Conservation (phyloP, 495 filamentous ascomycete species). For the Xylona heveae region DNA sequence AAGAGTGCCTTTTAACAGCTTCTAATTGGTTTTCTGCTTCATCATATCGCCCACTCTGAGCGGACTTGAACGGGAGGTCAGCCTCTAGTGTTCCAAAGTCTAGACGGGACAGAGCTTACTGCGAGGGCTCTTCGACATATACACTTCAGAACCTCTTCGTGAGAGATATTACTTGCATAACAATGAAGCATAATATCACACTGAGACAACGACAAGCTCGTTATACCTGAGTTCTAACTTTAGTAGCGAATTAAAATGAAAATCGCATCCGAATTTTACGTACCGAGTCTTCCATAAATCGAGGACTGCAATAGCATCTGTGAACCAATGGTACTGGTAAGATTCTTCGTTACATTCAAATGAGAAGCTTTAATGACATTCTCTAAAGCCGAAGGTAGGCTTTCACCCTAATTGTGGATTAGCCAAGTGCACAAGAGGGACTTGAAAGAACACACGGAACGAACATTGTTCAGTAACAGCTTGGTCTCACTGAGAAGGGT, state of each 20-base stretch:
- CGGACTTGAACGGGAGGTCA: conserved; percentile 21
- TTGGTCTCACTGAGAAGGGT: conserved; percentile 76
- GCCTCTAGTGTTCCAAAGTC: conserved; percentile 1
- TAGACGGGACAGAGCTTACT: conserved; percentile 15
- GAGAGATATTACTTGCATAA: conserved; percentile 36
- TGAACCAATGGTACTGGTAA: conserved; percentile 47
- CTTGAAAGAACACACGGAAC: conserved; percentile 4
- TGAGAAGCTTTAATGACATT: conserved; percentile 62
- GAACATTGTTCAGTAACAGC: conserved; percentile 40
- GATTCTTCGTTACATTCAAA: conserved; percentile 53
- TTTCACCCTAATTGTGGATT: conserved; percentile 40
- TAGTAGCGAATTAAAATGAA: no score
- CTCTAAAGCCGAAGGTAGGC: conserved; percentile 54
- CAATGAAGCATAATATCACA: conserved; percentile 63
- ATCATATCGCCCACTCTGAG: conserved; percentile 47
- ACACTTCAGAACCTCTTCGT: conserved; percentile 59
- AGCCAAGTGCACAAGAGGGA: not conserved
- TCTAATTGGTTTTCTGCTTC: conserved; percentile 47
- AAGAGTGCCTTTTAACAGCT: conserved; percentile 35
- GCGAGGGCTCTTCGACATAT: conserved; percentile 33
- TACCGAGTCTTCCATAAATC: conserved; percentile 59
- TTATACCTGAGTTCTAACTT: conserved; percentile 30
- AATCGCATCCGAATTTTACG: no score
- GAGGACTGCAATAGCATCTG: conserved; percentile 51
- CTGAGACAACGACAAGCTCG: conserved; percentile 40